Evolutionary conservation across 805 yeast species (phyloP), one percentile per base, ranked within the genome.

Genomic region (Saturnispora quitensis): DNA sequence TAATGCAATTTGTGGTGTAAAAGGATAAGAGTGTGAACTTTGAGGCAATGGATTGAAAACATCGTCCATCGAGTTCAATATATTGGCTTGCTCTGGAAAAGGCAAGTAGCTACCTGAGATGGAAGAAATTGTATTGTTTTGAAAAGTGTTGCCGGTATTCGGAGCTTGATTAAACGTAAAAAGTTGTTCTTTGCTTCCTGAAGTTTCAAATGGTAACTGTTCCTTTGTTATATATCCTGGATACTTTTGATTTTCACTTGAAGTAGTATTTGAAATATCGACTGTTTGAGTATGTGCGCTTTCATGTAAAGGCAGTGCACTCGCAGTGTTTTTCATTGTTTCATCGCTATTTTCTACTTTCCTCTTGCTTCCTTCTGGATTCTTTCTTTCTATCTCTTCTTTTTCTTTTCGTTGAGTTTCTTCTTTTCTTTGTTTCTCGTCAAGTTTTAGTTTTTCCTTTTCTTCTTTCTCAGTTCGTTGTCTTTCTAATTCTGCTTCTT

Each of bases 401-500:
- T 45, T 42, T 50, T 45, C 40, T 47, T 43, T 48, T 48, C 42
- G 40, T 43, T 64, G 64, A 42, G 63, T 67, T 18, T 38, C 67
- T 46, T 61, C 64, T 46, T 58, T 60, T 51, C 60, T 60, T 58
- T 67, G 53, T 59, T 57, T 60, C 46, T 68, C 59, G 58, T 67
- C 71, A 27, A 66, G 61, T 55, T 60, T 65, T 53, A 71, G 69
- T 66, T 34, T 74, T 69, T 64, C 73, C 68, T 50, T 72, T 60
- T 61, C 65, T 58, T 67, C 68, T 47, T 59, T 63, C 43, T 68
- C 69, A 48, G 60, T 62, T n/a, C 62, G 60, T 47, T 59, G 54
- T 35, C 64, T 62, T 66, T 65, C 75, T 63, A 63, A 67, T 66
- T 64, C 73, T 13, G 48, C 48, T 52, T 63, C 73, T 59, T 54